Evolutionary conservation across 768 basidiomycete genomes (phyloP).

Genomic region (Sporobolomyces phaffii): DNA sequence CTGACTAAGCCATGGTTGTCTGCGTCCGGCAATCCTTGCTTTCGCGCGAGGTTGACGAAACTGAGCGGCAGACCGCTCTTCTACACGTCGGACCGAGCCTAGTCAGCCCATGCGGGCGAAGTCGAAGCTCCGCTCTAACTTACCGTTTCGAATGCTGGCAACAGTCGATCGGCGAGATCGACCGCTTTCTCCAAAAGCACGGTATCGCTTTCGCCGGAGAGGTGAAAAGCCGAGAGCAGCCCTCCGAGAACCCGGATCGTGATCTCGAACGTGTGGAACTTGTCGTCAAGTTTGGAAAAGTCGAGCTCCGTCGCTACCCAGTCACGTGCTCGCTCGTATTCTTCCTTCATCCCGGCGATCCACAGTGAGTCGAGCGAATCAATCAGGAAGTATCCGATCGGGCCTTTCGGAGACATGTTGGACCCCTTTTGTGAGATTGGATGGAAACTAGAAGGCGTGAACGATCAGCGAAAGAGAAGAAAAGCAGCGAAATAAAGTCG

Average conservation of each 20-base stretch:
- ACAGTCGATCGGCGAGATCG: conserved; percentile 78
- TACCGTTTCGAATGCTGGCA: conserved; percentile 70
- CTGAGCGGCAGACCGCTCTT: conserved; percentile 74
- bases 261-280: conserved; percentile 90
- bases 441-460: conserved; percentile 57
- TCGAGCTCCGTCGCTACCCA: conserved; percentile 71
- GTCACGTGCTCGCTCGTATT: conserved; percentile 66
- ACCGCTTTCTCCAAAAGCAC: conserved; percentile 69
- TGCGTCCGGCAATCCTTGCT: conserved; percentile 57
- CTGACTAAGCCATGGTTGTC: conserved; percentile 62
- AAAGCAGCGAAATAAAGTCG: background rate
- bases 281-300: conserved; percentile 67
- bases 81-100: background rate
- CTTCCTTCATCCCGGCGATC: conserved; percentile 72
- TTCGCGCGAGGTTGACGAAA: conserved; percentile 63
- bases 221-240: conserved; percentile 74
- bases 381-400: conserved; percentile 54
- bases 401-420: conserved; percentile 64
- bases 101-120: too few species aligned
- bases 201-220: conserved; percentile 57
- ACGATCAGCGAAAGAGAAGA: background rate
- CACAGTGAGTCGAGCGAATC: conserved; percentile 84
- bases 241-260: conserved; percentile 90
- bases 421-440: conserved; percentile 67
- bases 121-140: too few species aligned